Conservation (phyloP, 2,329 filamentous ascomycete genomes). For the Rhinocladiella mackenziei region DNA sequence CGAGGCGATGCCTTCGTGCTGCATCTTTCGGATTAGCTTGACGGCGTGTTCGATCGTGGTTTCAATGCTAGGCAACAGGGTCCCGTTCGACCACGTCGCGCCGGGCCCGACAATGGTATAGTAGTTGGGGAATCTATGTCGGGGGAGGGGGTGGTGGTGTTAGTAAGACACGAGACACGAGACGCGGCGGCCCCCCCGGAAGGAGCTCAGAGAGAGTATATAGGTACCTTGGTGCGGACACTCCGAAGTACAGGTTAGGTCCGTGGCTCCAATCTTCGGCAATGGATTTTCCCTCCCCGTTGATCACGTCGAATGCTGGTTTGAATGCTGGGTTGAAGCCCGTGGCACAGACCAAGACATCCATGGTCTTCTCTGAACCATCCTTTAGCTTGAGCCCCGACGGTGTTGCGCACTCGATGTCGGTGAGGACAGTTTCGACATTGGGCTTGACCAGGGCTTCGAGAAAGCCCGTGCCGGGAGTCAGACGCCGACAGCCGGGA, state of each 20-base stretch:
- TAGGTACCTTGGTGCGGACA: slow-evolving; percentile 11
- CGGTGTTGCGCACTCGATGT: slow-evolving; percentile 23
- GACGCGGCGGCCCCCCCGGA: too few species aligned
- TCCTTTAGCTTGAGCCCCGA: slow-evolving; percentile 32
- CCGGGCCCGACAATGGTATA: slow-evolving; percentile 32
- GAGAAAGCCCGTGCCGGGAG: slow-evolving; percentile 27
- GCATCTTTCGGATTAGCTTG: slow-evolving; percentile 35
- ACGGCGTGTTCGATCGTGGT: slow-evolving; percentile 36
- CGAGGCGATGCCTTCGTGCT: slow-evolving; percentile 36
- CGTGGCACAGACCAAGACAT: slow-evolving; percentile 38
- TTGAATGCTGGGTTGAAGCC: slow-evolving; percentile 36
- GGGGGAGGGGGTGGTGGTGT: too few species aligned
- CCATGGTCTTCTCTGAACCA: slow-evolving; percentile 33
- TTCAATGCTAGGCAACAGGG: slow-evolving; percentile 27
- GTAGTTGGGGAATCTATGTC: slow-evolving; percentile 37
- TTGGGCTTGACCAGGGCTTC: slow-evolving; percentile 30
- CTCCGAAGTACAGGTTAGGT: slow-evolving; percentile 10
- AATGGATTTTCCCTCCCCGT: slow-evolving; percentile 7
- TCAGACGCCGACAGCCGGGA: slow-evolving; percentile 27
- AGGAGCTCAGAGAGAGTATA: too few species aligned
- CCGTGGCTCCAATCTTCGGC: slow-evolving; percentile 10
- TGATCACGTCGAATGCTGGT: slow-evolving; percentile 29
- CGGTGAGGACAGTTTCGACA: slow-evolving; percentile 23
- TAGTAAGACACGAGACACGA: too few species aligned
- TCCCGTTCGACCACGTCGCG: neutral